Evolutionary conservation across 164 flowering plant species (phyloP), one percentile per base, ranked within the genome.

Genomic region (Magnolia kwangsiensis): DNA sequence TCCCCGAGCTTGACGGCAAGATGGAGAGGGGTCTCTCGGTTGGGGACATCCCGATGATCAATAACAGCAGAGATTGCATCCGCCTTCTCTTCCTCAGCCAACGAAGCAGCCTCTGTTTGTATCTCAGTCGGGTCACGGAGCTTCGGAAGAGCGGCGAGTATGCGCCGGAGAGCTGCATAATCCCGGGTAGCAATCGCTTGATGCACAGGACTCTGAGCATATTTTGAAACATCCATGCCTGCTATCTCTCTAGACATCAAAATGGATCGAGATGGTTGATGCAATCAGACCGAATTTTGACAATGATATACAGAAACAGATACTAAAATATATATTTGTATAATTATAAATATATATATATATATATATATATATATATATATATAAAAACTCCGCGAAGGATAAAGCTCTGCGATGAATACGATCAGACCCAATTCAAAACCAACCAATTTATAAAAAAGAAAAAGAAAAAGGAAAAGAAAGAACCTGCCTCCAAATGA

Each of bases 1-100:
- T 94, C 98, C 6, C 90, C 86, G 11, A 88, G 81, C 63, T 89
- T 90, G 50, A 92, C 97, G 23, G 98, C 97, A 79, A 94, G 81
- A 77, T 94, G 98, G 74, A 94, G 91, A 8, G 98, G 95, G 11
- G 95, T 88, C 20, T 94, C 98, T 0, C 97, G 87, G 74, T 88
- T 85, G 6, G 94, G 97, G 20, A 94, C 97, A 78, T 94, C 95
- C 0, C 97, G 83, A 49, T 92, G 76, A 79, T 94, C 98, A 74
- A 94, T 85, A 55, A 85, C 86, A 8, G 90, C 85, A 76, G 95
- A 79, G 31, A 91, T 89, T n/a, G 88, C 86, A 69, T 92, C 97
- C 16, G 91, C 91, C 79, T 91, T 92, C 78, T 80, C 87, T 77
- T 92, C 97, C 82, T 92, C 94, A 0, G 86, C 82, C 51, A 87